A percentile compares a stretch with the other conserved stretches of the same genome.
Evolutionary conservation across 345 rosid genomes (phyloP).

Genomic region (Lepidium africanum): DNA sequence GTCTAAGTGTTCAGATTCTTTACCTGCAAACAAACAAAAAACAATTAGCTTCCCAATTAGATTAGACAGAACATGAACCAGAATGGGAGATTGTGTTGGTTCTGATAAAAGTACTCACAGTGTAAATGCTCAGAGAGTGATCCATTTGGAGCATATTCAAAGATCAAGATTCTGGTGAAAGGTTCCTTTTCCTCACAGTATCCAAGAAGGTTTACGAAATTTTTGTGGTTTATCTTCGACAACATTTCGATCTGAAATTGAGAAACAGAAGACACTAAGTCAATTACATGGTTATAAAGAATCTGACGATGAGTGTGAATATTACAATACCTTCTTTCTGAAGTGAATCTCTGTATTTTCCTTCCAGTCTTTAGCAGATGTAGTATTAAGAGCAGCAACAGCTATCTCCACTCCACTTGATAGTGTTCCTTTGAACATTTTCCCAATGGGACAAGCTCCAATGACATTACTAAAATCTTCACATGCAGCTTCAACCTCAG

Average conservation of each 20-base stretch:
- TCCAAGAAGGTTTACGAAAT: conserved; percentile 85
- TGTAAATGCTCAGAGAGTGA: conserved; percentile 91
- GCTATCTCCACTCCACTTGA: conserved; percentile 91
- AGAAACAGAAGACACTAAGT: neutral
- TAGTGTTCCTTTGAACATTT: conserved; percentile 78
- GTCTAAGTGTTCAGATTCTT: conserved; percentile 85
- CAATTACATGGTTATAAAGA: neutral
- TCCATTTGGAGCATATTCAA: conserved; percentile 95
- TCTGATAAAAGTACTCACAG: conserved; percentile 29
- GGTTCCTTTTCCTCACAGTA: conserved; percentile 77
- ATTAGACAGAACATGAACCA: neutral
- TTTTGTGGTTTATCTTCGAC: conserved; percentile 87
- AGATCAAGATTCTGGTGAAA: conserved; percentile 95
- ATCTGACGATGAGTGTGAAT: neutral
- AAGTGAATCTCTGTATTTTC: conserved; percentile 59
- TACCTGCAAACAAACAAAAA: conserved; percentile 38
- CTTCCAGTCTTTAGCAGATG: conserved; percentile 60
- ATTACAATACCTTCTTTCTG: conserved; percentile 58
- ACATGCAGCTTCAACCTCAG: conserved; percentile 85
- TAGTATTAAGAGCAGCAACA: conserved; percentile 54
- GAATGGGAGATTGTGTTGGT: neutral
- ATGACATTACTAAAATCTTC: conserved; percentile 96
- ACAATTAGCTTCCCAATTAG: neutral
- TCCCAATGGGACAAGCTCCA: conserved; percentile 62
- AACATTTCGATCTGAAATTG: conserved; percentile 63